phyloP scores from a whole-genome alignment of 2,329 filamentous ascomycete species.

The Elsinoe perseae region DNA sequence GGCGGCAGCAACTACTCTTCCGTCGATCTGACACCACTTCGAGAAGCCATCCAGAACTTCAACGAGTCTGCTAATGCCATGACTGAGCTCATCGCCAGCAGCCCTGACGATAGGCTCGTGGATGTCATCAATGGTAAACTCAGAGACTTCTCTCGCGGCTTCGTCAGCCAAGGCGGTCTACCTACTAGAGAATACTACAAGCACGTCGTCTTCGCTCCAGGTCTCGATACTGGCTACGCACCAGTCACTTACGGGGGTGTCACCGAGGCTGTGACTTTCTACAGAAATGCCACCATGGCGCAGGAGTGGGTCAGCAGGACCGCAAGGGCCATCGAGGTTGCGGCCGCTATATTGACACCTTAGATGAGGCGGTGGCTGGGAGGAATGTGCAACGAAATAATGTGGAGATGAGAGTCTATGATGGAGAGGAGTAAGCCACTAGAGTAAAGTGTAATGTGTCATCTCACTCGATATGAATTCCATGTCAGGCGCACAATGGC shows the following conservation, averaged over 20 bases:
- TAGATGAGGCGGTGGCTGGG: background rate
- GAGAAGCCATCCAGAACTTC: slow-evolving; percentile 33
- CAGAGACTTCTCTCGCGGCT: slow-evolving; percentile 40
- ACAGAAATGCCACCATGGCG: slow-evolving; percentile 1
- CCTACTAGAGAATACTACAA: slow-evolving; percentile 40
- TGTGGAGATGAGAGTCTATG: background rate
- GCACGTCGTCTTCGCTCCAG: slow-evolving; percentile 42
- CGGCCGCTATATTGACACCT: slow-evolving; percentile 21
- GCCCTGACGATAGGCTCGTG: slow-evolving; percentile 23
- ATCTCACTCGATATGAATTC: too few species aligned
- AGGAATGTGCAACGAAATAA: background rate
- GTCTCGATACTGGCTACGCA: slow-evolving; percentile 53
- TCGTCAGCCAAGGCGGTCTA: slow-evolving; percentile 40
- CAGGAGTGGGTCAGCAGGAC: slow-evolving; percentile 16
- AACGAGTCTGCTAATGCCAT: slow-evolving; percentile 39
- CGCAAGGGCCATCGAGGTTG: slow-evolving; percentile 19
- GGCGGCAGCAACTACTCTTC: slow-evolving; percentile 31
- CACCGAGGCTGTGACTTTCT: slow-evolving; percentile 40
- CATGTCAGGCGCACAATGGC: too few species aligned
- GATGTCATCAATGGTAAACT: slow-evolving; percentile 39
- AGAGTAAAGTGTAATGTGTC: background rate
- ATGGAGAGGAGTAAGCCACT: background rate
- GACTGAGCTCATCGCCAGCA: slow-evolving; percentile 18
- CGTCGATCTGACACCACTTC: slow-evolving; percentile 32
- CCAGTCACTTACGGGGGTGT: slow-evolving; percentile 58